Conservation (phyloP, 2,329 filamentous ascomycete genomes). For the Clonostachys byssicola region DNA sequence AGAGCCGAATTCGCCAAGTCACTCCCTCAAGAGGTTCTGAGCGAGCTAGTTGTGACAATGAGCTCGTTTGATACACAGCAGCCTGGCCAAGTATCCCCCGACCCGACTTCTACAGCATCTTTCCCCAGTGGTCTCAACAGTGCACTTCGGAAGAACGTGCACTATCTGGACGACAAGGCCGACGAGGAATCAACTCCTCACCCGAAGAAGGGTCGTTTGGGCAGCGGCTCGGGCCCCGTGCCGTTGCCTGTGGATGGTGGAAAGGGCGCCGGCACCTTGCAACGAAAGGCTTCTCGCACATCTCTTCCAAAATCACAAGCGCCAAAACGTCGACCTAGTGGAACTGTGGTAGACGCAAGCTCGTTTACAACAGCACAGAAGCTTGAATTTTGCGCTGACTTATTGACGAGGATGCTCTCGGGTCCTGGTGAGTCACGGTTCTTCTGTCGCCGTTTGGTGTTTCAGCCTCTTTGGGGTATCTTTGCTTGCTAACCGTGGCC, state of each 20-base stretch:
- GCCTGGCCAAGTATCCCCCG: slow-evolving; percentile 15
- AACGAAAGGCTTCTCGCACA: slow-evolving; percentile 17
- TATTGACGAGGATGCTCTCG: slow-evolving; percentile 56
- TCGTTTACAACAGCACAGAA: slow-evolving; percentile 35
- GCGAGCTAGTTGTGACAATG: slow-evolving; percentile 59
- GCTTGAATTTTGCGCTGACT: slow-evolving; percentile 53
- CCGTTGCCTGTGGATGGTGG: slow-evolving; percentile 8
- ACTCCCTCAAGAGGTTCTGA: slow-evolving; percentile 57
- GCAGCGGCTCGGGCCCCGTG: slow-evolving; percentile 12
- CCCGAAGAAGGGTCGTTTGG: slow-evolving; percentile 37
- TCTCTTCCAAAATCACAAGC: slow-evolving; percentile 23
- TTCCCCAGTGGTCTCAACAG: slow-evolving; percentile 8
- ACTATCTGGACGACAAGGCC: slow-evolving; percentile 39
- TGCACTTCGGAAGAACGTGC: slow-evolving; percentile 35
- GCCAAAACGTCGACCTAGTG: slow-evolving; percentile 24
- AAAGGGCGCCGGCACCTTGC: slow-evolving; percentile 14
- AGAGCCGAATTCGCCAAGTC: slow-evolving; percentile 55
- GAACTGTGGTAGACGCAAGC: slow-evolving; percentile 20
- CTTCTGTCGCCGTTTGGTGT: neutral
- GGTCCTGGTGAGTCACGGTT: slow-evolving; percentile 45
- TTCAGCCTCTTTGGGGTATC: neutral
- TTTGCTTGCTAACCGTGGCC: neutral
- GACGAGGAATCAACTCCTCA: slow-evolving; percentile 26
- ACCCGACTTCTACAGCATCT: slow-evolving; percentile 9
- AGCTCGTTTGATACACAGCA: slow-evolving; percentile 43